Evolutionary conservation across 495 filamentous ascomycete genomes (phyloP).

Genomic region (Podospora fimiseda): DNA sequence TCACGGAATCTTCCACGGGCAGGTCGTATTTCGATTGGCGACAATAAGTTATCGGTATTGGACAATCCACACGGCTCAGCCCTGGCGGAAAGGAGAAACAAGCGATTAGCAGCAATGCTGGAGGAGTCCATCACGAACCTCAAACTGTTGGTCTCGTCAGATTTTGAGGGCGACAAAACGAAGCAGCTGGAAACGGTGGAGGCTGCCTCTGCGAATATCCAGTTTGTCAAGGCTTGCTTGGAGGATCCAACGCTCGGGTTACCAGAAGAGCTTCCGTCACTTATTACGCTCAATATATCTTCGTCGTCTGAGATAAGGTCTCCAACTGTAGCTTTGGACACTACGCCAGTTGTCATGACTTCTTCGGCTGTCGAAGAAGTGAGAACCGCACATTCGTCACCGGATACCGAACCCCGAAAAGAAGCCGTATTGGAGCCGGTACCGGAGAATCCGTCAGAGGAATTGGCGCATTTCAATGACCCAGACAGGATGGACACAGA

Average conservation of each 20-base stretch:
- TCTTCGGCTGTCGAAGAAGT: constrained; percentile 25
- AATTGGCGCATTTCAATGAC: constrained; percentile 10
- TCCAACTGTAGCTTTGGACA: constrained; percentile 31
- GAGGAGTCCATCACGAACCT: constrained; percentile 65
- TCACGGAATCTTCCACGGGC: constrained; percentile 29
- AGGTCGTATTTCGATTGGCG: constrained; percentile 23
- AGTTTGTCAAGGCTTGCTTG: constrained; percentile 72
- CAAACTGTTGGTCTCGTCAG: constrained; percentile 40
- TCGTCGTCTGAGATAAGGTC: constrained; percentile 13
- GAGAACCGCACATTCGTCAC: constrained; percentile 20
- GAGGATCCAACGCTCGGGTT: constrained; percentile 57
- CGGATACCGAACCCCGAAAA: constrained; percentile 6
- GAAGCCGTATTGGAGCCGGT: not conserved
- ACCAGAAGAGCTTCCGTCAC: constrained; percentile 34
- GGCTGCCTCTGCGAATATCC: constrained; percentile 62
- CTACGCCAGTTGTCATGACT: constrained; percentile 25
- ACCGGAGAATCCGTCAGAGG: not conserved
- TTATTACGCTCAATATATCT: constrained; percentile 21
- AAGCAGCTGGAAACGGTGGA: constrained; percentile 47
- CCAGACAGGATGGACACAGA: constrained; percentile 26
- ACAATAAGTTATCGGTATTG: constrained; percentile 15
- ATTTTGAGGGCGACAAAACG: constrained; percentile 31
- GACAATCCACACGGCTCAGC: constrained; percentile 29
- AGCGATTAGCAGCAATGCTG: constrained; percentile 64
- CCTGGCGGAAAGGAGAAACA: constrained; percentile 63